A percentile compares a stretch with the other conserved stretches of the same genome.
These are phyloP conservation scores for Backusella parvicylindrica DNA, from an alignment of 192 early-diverging fungal species.

Conservation along the genomic window DNA sequence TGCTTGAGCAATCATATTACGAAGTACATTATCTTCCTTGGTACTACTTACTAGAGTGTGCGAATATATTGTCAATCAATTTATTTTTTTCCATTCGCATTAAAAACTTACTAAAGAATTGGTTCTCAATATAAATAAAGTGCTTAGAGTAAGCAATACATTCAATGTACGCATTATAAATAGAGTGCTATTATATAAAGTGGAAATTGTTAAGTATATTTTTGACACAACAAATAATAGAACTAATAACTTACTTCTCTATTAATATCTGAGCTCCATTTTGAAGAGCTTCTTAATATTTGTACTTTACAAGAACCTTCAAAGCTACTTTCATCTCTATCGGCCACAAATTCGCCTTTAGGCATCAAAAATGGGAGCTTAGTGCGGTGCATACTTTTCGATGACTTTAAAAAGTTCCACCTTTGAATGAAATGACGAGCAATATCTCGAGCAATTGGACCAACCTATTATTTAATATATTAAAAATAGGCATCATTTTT, in stretches of 20 bases:
- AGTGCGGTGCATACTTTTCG: constrained; percentile 56
- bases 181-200: constrained; percentile 44
- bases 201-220: not conserved
- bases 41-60: constrained; percentile 14
- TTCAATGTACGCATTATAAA: constrained; percentile 76
- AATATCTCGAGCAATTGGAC: constrained; percentile 73
- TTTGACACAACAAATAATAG: not conserved
- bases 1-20: constrained; percentile 42
- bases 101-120: constrained; percentile 71
- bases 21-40: constrained; percentile 14
- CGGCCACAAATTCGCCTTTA: constrained; percentile 69
- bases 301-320: constrained; percentile 64
- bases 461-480: constrained; percentile 35
- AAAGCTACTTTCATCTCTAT: constrained; percentile 51
- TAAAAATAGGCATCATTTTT: not conserved
- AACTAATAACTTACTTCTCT: constrained; percentile 21
- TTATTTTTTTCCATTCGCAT: not conserved
- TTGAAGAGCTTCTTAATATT: constrained; percentile 59
- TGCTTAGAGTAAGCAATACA: constrained; percentile 74
- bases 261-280: constrained; percentile 68
- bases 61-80: not conserved
- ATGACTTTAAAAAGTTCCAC: constrained; percentile 83
- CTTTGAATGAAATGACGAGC: constrained; percentile 87
- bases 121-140: constrained; percentile 92
- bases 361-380: constrained; percentile 66